phyloP scores from a whole-genome alignment of 176 grass and related monocot genomes.

The Bonia amplexicaulis region DNA sequence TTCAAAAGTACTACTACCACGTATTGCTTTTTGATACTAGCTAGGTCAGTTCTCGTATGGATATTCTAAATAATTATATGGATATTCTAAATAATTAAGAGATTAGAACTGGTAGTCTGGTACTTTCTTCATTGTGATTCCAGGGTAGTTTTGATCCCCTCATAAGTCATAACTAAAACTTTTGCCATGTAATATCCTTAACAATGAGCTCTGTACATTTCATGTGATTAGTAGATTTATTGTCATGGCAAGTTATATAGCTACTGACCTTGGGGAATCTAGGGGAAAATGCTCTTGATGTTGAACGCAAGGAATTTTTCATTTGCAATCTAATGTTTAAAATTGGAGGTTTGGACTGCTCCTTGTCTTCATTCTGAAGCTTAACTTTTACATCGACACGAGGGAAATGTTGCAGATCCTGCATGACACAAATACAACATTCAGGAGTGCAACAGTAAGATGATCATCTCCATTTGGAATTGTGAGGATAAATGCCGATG shows the following conservation, averaged over 20 bases:
- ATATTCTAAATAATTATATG: background rate
- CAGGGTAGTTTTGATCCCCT: background rate
- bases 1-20: background rate
- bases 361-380: slow-evolving; percentile 53
- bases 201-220: background rate
- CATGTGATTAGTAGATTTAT: slow-evolving; percentile 9
- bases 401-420: slow-evolving; percentile 92
- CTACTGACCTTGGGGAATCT: slow-evolving; percentile 82
- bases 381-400: slow-evolving; percentile 55
- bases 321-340: slow-evolving; percentile 75
- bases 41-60: background rate
- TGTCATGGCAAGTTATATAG: slow-evolving; percentile 15
- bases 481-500: background rate
- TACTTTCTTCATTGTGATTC: slow-evolving; percentile 8
- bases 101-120: background rate
- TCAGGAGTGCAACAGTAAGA: slow-evolving; percentile 20
- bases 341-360: slow-evolving; percentile 41
- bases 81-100: background rate
- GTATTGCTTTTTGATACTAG: background rate
- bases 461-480: slow-evolving; percentile 1
- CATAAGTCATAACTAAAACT: background rate
- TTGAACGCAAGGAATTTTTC: slow-evolving; percentile 51
- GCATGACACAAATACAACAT: slow-evolving; percentile 19
- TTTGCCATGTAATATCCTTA: background rate
- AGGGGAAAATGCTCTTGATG: slow-evolving; percentile 74